A percentile compares a stretch with the other conserved stretches of the same genome.
Evolutionary conservation across 1,284 basidiomycete species (phyloP).

Genomic region (Fomes fomentarius): DNA sequence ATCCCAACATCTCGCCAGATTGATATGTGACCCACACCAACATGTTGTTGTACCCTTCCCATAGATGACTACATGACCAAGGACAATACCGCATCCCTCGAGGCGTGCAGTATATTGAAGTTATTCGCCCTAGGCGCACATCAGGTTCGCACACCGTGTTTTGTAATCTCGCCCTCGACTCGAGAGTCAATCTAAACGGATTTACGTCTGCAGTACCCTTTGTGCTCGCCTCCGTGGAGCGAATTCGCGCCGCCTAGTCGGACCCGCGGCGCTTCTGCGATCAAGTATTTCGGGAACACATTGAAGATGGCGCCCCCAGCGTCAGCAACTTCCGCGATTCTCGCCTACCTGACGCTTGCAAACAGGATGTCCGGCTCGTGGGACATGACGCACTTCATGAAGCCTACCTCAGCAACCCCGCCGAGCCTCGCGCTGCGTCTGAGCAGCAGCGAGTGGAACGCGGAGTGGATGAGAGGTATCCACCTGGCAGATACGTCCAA

Average conservation of each 20-base stretch:
- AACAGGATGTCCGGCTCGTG: conserved; percentile 40
- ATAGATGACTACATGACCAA: conserved; percentile 53
- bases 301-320: conserved; percentile 59
- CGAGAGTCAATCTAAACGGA: not conserved
- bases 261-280: conserved; percentile 22
- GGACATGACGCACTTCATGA: conserved; percentile 35
- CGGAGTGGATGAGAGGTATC: conserved; percentile 62
- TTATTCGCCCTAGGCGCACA: conserved; percentile 69
- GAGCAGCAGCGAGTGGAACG: conserved; percentile 36
- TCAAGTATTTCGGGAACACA: conserved; percentile 40
- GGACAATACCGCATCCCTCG: conserved; percentile 41
- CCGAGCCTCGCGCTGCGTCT: conserved; percentile 32
- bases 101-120: conserved; percentile 55
- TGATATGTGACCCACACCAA: conserved; percentile 8
- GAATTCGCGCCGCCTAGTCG: conserved; percentile 49
- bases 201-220: conserved; percentile 50
- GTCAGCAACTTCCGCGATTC: conserved; percentile 68
- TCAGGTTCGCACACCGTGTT: conserved; percentile 44
- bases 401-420: conserved; percentile 41
- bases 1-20: not conserved
- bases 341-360: conserved; percentile 63
- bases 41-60: not conserved
- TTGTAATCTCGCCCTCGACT: not conserved
- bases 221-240: conserved; percentile 60
- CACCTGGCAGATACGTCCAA: conserved; percentile 38